Conservation (phyloP, 2,329 filamentous ascomycete genomes). For the Alternaria postmessia region DNA sequence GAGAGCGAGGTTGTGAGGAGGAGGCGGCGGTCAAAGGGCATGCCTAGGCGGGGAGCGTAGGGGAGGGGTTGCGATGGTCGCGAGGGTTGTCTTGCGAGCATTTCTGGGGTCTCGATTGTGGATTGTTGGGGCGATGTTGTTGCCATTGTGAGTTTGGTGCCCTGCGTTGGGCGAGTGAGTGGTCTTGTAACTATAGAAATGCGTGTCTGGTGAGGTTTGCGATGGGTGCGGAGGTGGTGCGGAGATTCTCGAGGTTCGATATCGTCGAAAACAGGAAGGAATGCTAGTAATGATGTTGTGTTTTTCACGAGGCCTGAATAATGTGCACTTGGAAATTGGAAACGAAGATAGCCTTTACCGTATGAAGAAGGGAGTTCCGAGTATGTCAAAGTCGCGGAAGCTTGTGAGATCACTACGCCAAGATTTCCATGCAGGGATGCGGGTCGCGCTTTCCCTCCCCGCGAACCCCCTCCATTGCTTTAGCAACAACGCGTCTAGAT, state of each 20-base stretch:
- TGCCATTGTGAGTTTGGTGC: constrained; percentile 9
- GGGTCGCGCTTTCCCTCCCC: constrained; percentile 16
- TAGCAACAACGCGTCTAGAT: constrained; percentile 4
- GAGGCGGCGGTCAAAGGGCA: constrained; percentile 71
- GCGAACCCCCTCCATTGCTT: constrained; percentile 14
- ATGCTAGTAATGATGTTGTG: not conserved
- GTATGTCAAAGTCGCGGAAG: not conserved
- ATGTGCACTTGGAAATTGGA: not conserved
- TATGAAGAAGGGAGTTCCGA: not conserved
- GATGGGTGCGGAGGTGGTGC: constrained; percentile 25
- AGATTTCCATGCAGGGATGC: constrained; percentile 22
- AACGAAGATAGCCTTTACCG: not conserved
- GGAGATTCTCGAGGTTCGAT: constrained; percentile 9
- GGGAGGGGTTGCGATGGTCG: constrained; percentile 3
- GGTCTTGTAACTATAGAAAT: too few species aligned
- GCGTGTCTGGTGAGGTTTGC: constrained; percentile 8
- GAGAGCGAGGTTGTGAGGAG: constrained; percentile 69
- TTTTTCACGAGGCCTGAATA: not conserved
- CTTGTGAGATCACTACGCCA: constrained; percentile 26
- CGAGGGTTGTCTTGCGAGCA: not conserved
- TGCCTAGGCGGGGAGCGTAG: constrained; percentile 60
- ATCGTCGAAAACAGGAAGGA: not conserved
- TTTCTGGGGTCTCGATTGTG: not conserved
- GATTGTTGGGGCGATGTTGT: not conserved
- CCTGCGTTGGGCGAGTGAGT: not conserved